Evolutionary conservation across 331 rosid species (phyloP), one percentile per base, ranked within the genome.

Genomic region (Dryas integrifolia): DNA sequence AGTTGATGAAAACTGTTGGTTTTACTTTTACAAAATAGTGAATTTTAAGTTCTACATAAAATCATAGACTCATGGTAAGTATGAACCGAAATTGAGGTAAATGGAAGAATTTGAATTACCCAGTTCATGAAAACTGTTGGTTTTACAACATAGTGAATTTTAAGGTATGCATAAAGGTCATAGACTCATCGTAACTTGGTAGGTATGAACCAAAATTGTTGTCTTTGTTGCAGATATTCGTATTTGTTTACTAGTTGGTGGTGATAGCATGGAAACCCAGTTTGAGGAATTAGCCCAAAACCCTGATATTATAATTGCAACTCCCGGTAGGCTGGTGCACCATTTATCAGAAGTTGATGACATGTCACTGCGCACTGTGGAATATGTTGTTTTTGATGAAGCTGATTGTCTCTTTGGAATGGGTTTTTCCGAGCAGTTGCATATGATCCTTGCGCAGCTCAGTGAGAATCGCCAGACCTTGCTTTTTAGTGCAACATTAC

Each of bases 281-380:
- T 91, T 94, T 76, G 96, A 91, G 82, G 97, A 94, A 69, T 80
- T 94, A 62, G 80, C 97, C 8, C 96, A 88, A 72, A 86, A 78
- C 76, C 98, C 97, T 2, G 97, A 94, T 73, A 77, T 94, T 62
- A 89, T 94, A 76, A 91, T 94, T 73, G 98, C 98, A 30, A 91
- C 96, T 53, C 98, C 98, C 3, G 98, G 98, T 9, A 91, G 98
- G 91, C 92, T 94, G 40, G 91, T 94, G 94, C 98, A 94, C 70
- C 98, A 85, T 86, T 73, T 89, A 81, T 80, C 96, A 30, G 97
- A 91, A 83, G 87, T 94, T 46, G 97, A 91, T 9, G 98, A 91
- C 81, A 86, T 91, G 97, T 79, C 96, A 0, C 73, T 94, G 82
- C 90, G 92, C 5, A 82, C 86, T 1, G 96, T 91, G 40, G 97